Evolutionary conservation across 176 grass and related monocot species (phyloP), one percentile per base, ranked within the genome.

Genomic region (Phoenix dactylifera): DNA sequence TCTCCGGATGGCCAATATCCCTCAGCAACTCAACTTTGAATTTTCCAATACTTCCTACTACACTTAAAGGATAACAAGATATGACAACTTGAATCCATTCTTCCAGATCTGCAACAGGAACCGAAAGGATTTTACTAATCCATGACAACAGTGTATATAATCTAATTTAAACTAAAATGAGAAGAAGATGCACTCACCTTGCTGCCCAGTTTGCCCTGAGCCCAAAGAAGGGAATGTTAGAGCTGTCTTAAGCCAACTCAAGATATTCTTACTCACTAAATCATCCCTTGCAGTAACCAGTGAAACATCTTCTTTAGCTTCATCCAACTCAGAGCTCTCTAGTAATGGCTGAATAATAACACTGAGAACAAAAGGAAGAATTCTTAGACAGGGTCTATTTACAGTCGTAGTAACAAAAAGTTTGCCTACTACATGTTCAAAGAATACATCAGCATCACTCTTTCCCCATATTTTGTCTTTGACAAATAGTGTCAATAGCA

Each of bases 31-130:
- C 54, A 77, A 88, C 76, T 73, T 74, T 59, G 16, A 78, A 79
- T 65, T 79, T 90, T 35, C 24, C 68, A 73, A 63, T 63, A 77
- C 75, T 80, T 74, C 72, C 78, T 20, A 65, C 77, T 72, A 74
- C 75, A 6, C 62, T 88, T 61, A 91, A 65, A 0, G 83, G 81
- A 49, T 79, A 97, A 70, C 86, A 91, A 83, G 83, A 88, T 29
- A 88, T 71, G 14, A 72, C 65, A 62, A 85, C 72, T 83, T 91
- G 78, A 74, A 91, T 83, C 87, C 84, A 90, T 70, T 91, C 75
- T 67, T 77, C 75, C 24, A 88, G 72, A 77, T 85, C 92, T 97
- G 73, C 18, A 20, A 66, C 35, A 56, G 26, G 35, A 44, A 55
- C 22, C 18, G 15, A 56, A 68, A 68, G 17, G 35, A 44, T 44